Base-by-base conservation (phyloP, 441 rosid genomes). In the Erodium trifolium region DNA sequence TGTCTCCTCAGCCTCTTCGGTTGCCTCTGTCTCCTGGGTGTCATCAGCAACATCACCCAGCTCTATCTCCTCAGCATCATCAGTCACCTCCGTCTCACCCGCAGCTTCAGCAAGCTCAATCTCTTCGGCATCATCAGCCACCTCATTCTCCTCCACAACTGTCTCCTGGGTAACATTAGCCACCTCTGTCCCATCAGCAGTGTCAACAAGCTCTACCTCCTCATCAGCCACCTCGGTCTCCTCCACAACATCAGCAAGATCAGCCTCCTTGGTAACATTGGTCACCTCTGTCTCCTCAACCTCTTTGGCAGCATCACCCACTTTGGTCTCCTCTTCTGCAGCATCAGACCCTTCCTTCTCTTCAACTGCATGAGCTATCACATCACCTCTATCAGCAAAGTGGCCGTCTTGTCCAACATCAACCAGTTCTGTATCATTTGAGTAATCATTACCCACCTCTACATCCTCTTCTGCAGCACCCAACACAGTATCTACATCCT, bases 321-420 rank as follows among this genome's bases (percentile, higher is more conserved):
- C 7, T 3, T 51, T 16, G 4, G 4, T 4, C 5, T n/a, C 57
- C 16, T 51, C 66, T n/a, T 63, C 60, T n/a, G 23, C 10, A 39
- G 45, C 45, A 5, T 39, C 45, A 9, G 45, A 5, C 35, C 23
- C 75, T 51, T 70, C 74, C 23, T 63, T 69, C 72, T 59, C 66
- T 43, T n/a, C 74, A 27, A 70, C 66, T 47, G 75, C 82, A 43
- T 76, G 75, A 41, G 57, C 73, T 5, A 43, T 10, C 2, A 9
- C 49, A 10, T 9, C 1, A 9, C 12, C 49, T 10, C 2, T 35
- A 35, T 3, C 6, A 35, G 39, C 75, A 45, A 66, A 65, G 34
- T 69, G 73, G 45, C 27, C 73, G 23, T 27, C 37, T 41, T 66
- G 34, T n/a, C 73, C 39, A 11, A 4, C 60, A 53, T 14, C 60